These are phyloP conservation scores for Herpomyces periplanetae DNA, from an alignment of 2,329 filamentous ascomycete species.

Conservation along the genomic window DNA sequence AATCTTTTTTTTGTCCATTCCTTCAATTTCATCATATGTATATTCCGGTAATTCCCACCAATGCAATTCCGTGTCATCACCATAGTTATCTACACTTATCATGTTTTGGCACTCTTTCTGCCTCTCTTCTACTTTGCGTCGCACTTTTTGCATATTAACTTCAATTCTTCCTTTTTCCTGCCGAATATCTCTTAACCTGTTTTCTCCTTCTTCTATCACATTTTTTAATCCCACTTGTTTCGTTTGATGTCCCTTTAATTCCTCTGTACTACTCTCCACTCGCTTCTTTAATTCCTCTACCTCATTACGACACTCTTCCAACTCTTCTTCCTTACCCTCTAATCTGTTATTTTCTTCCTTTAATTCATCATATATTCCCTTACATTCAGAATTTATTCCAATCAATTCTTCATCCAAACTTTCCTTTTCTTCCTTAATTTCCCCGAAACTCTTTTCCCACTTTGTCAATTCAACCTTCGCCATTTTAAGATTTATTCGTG, in stretches of 20 bases:
- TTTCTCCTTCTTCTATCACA: slow-evolving; percentile 51
- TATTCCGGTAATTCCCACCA: slow-evolving; percentile 30
- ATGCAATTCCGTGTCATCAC: slow-evolving; percentile 5
- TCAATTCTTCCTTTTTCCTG: slow-evolving; percentile 62
- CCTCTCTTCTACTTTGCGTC: slow-evolving; percentile 78
- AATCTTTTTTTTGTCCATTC: slow-evolving; percentile 19
- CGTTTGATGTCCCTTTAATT: slow-evolving; percentile 17
- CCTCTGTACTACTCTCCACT: not conserved
- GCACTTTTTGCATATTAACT: slow-evolving; percentile 97
- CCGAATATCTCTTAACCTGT: slow-evolving; percentile 41
- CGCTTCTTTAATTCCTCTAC: not conserved
- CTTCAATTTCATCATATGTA: slow-evolving; percentile 24
- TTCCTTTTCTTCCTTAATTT: slow-evolving; percentile 39
- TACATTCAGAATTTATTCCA: no score
- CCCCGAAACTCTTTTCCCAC: slow-evolving; percentile 39
- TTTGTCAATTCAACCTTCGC: slow-evolving; percentile 69
- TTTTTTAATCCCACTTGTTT: slow-evolving; percentile 43
- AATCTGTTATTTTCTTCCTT: slow-evolving; percentile 27
- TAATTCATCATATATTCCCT: slow-evolving; percentile 42
- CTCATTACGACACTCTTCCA: slow-evolving; percentile 16
- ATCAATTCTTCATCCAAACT: slow-evolving; percentile 27
- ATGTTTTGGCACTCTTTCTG: no score
- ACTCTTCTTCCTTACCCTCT: slow-evolving; percentile 35
- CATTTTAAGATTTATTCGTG: slow-evolving; percentile 60
- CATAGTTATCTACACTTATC: no score